phyloP scores from a whole-genome alignment of 2,329 filamentous ascomycete genomes.

The Hypoxylon sp. region DNA sequence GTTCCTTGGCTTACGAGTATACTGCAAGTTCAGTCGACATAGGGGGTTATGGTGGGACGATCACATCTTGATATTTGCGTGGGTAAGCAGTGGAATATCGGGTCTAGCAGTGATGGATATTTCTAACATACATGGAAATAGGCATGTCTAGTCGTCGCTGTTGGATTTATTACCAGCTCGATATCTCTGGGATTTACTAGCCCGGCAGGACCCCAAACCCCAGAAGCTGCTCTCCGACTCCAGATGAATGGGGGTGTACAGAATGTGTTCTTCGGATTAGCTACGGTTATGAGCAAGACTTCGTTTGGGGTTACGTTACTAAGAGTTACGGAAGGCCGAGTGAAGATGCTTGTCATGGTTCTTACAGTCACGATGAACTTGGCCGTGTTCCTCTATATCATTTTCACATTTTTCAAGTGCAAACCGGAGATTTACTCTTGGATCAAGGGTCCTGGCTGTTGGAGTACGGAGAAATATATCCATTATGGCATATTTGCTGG shows the following conservation, averaged over 20 bases:
- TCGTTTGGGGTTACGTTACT: constrained; percentile 47
- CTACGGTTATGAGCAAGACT: constrained; percentile 46
- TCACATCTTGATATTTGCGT: constrained; percentile 44
- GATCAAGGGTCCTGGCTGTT: constrained; percentile 45
- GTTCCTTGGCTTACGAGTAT: constrained; percentile 44
- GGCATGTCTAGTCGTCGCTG: constrained; percentile 35
- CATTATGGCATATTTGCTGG: constrained; percentile 46
- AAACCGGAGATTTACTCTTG: constrained; percentile 41
- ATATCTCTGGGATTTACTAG: constrained; percentile 46
- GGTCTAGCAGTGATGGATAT: not conserved
- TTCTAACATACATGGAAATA: constrained; percentile 14
- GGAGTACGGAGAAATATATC: constrained; percentile 43
- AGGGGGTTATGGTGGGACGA: constrained; percentile 50
- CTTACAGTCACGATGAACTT: constrained; percentile 44
- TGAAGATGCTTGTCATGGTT: constrained; percentile 35
- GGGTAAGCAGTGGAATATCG: constrained; percentile 28
- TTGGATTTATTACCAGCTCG: constrained; percentile 41
- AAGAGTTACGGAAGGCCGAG: constrained; percentile 42
- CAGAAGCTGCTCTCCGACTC: constrained; percentile 28
- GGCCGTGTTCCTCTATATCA: constrained; percentile 44
- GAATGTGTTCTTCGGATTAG: constrained; percentile 44
- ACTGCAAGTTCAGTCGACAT: constrained; percentile 45
- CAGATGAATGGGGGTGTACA: constrained; percentile 48
- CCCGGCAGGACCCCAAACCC: constrained; percentile 29
- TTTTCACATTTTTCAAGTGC: constrained; percentile 48